Percentiles rank a stretch among this genome's conserved stretches.
Conservation (phyloP, 768 basidiomycete genomes). For the Agrocybe praecox region DNA sequence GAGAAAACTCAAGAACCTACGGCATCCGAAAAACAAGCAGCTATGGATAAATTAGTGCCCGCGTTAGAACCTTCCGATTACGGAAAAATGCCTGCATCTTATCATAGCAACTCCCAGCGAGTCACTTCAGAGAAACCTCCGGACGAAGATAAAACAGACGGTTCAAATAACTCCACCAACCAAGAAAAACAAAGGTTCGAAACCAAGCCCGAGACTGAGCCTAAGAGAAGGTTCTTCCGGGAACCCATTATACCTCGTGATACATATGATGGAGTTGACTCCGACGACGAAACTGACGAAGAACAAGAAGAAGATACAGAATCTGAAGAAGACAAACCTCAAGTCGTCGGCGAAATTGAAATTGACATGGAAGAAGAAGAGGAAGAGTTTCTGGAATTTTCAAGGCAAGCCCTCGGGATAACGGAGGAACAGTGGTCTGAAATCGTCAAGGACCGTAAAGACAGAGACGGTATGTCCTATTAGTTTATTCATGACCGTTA, state of each 20-base stretch:
- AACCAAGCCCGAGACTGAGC: conserved; percentile 18
- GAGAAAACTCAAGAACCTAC: conserved; percentile 29
- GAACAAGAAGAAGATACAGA: conserved; percentile 59
- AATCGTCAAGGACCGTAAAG: conserved; percentile 79
- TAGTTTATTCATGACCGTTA: background rate
- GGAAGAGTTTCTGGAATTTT: conserved; percentile 94
- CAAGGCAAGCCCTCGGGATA: conserved; percentile 89
- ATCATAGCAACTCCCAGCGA: conserved; percentile 69
- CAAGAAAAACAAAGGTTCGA: conserved; percentile 1
- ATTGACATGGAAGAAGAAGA: conserved; percentile 93
- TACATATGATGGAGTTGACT: conserved; percentile 90
- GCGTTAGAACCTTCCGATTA: conserved; percentile 82
- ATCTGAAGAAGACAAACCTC: conserved; percentile 80
- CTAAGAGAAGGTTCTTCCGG: conserved; percentile 54
- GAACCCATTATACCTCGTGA: conserved; percentile 81
- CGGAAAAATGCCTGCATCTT: conserved; percentile 81
- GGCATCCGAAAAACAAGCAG: conserved; percentile 51
- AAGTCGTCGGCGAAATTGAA: conserved; percentile 82
- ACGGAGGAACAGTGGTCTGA: conserved; percentile 85
- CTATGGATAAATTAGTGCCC: conserved; percentile 83
- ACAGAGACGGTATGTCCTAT: conserved; percentile 72
- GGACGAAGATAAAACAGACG: conserved; percentile 33
- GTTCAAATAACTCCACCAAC: conserved; percentile 31
- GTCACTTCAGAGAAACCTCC: conserved; percentile 49
- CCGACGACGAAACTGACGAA: conserved; percentile 84